phyloP scores from a whole-genome alignment of 805 yeast genomes.

The Zygotorulaspora florentina region DNA sequence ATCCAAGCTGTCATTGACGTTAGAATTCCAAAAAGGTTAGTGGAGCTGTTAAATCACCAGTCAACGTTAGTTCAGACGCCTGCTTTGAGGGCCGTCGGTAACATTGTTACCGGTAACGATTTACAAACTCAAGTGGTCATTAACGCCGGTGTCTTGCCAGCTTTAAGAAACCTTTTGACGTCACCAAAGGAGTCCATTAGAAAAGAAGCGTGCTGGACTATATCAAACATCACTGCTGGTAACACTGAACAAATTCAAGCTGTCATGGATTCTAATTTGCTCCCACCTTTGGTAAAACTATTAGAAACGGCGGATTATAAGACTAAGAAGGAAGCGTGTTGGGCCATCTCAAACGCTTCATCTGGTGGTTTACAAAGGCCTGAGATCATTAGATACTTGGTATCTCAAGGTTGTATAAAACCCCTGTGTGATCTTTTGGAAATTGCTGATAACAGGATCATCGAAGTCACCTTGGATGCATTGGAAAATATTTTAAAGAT shows the following conservation, averaged over 20 bases:
- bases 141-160: slow-evolving; percentile 86
- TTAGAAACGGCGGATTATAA: slow-evolving; percentile 85
- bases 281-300: slow-evolving; percentile 83
- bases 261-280: slow-evolving; percentile 88
- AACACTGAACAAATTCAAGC: slow-evolving; percentile 94
- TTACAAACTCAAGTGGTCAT: slow-evolving; percentile 92
- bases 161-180: slow-evolving; percentile 70
- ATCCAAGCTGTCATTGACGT: slow-evolving; percentile 97
- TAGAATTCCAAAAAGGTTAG: slow-evolving; percentile 89
- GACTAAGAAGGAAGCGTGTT: slow-evolving; percentile 97
- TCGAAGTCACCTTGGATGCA: slow-evolving; percentile 93
- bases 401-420: slow-evolving; percentile 92
- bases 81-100: slow-evolving; percentile 94
- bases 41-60: slow-evolving; percentile 81
- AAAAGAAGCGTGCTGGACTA: slow-evolving; percentile 99
- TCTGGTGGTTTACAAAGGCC: slow-evolving; percentile 92
- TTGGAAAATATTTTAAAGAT: slow-evolving; percentile 88
- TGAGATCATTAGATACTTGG: slow-evolving; percentile 89
- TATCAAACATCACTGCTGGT: slow-evolving; percentile 97
- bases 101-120: slow-evolving; percentile 96
- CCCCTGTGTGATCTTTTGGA: slow-evolving; percentile 90
- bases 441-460: slow-evolving; percentile 84
- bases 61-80: slow-evolving; percentile 91
- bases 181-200: slow-evolving; percentile 88
- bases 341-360: slow-evolving; percentile 98